A percentile compares a stretch with the other conserved stretches of the same genome.
Conservation (phyloP, 192 early-diverging fungal genomes). For the Kickxella alabastrina region DNA sequence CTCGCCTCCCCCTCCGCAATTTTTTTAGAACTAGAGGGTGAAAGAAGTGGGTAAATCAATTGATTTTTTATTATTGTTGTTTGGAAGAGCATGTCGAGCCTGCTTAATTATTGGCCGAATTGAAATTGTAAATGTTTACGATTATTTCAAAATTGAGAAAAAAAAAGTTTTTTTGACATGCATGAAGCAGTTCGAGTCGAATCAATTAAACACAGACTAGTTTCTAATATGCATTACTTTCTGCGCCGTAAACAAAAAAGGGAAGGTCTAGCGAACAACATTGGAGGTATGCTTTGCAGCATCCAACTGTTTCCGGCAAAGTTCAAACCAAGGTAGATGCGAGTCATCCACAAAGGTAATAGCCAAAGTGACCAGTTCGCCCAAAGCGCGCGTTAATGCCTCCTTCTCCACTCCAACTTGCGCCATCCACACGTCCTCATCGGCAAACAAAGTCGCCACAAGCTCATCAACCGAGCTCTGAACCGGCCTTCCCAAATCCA, state of each 20-base stretch:
- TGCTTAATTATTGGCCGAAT: too few species aligned
- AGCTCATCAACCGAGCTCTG: slow-evolving; percentile 31
- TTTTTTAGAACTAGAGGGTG: too few species aligned
- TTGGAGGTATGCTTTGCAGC: slow-evolving; percentile 11
- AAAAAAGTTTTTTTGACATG: too few species aligned
- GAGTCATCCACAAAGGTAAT: slow-evolving; percentile 50
- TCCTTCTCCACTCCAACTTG: slow-evolving; percentile 10
- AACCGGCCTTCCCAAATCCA: slow-evolving; percentile 36
- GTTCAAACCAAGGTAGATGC: slow-evolving; percentile 47
- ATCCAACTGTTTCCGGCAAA: slow-evolving; percentile 28
- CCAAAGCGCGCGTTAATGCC: slow-evolving; percentile 12
- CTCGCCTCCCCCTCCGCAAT: too few species aligned
- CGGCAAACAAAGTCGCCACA: slow-evolving; percentile 25
- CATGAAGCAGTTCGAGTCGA: too few species aligned
- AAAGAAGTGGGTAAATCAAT: too few species aligned
- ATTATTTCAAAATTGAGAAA: too few species aligned
- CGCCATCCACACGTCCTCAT: slow-evolving; percentile 22
- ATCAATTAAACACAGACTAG: too few species aligned
- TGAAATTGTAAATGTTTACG: too few species aligned
- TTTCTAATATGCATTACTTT: too few species aligned
- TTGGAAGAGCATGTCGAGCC: not conserved
- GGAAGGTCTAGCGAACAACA: slow-evolving; percentile 16
- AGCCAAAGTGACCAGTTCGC: slow-evolving; percentile 27
- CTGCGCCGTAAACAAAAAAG: too few species aligned
- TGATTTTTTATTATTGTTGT: not conserved